Base-by-base conservation (phyloP, 495 filamentous ascomycete species). In the Aspergillus kassunensis region DNA sequence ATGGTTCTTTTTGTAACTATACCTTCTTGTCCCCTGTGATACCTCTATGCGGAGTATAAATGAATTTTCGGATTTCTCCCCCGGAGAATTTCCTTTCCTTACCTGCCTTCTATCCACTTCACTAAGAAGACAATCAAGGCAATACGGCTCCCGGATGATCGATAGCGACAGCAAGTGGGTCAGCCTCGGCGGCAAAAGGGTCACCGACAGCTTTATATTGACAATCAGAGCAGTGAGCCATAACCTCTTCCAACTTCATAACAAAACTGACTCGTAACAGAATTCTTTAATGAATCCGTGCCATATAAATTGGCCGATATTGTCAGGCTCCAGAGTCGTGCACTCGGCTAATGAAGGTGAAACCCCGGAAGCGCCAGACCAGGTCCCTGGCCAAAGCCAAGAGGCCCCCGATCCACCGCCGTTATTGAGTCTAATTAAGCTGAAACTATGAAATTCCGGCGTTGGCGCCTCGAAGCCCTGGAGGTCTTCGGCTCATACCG, bases 311-410 rank as follows among this genome's bases (percentile, higher is more conserved):
- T 46, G 44, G 24, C 12, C 2, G 20, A 13, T 24, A 35, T 46
- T 46, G 15, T 11, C 19, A 11, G 18, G 15, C 15, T 30, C 1
- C 6, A 27, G 40, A 44, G 24, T n/a, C 29, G 18, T 12, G 18
- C 27, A 45, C 15, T 35, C 44, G 44, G 44, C 20, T 58, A 62
- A 58, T 62, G 59, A 58, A 62, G 49, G 39, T 62, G 59, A 62
- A 62, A 58, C 59, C 52, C 44, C 33, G 49, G 44, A n/a, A 34
- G 53, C 44, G 55, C 59, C 59, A 51, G 53, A 51, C 43, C 15
- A n/a, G 16, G 2, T 3, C 34, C 37, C 23, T 3, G 12, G 37
- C 37, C 35, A 19, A 19, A 25, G 56, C 50, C 54, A 46, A 51
- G 53, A 35, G 15, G n/a, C n/a, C n/a, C 24, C 29, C 29, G 44